These are phyloP conservation scores for Clathrospora elynae DNA, from an alignment of 2,329 filamentous ascomycete species.

Conservation along the genomic window DNA sequence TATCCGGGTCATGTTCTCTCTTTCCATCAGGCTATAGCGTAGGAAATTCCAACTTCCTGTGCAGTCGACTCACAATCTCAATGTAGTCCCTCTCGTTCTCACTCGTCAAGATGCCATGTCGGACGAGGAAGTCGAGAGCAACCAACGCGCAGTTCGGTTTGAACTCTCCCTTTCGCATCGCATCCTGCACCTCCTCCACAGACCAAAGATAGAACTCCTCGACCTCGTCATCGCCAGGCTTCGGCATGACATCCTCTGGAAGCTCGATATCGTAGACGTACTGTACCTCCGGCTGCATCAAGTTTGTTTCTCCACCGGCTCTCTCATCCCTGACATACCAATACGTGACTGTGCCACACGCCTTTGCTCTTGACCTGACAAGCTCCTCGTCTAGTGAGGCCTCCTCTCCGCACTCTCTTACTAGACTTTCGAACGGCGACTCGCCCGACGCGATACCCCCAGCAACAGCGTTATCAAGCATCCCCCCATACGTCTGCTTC, in stretches of 20 bases:
- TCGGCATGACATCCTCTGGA: constrained; percentile 67
- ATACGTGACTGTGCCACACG: constrained; percentile 78
- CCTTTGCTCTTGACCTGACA: constrained; percentile 64
- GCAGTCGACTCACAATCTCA: constrained; percentile 75
- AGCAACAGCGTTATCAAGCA: constrained; percentile 94
- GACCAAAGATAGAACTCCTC: constrained; percentile 79
- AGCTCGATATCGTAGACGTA: constrained; percentile 91
- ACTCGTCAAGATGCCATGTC: constrained; percentile 77
- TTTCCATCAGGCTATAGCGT: constrained; percentile 38
- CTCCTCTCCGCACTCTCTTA: constrained; percentile 88
- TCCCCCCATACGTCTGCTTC: constrained; percentile 88
- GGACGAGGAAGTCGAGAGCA: constrained; percentile 85
- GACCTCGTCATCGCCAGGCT: constrained; percentile 86
- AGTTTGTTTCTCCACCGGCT: constrained; percentile 77
- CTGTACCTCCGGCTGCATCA: constrained; percentile 89
- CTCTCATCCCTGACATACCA: constrained; percentile 76
- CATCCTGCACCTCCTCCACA: constrained; percentile 74
- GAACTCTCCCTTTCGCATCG: constrained; percentile 74
- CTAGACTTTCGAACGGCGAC: constrained; percentile 76
- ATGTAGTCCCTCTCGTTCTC: constrained; percentile 80
- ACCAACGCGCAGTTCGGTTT: constrained; percentile 92
- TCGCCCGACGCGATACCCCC: constrained; percentile 83
- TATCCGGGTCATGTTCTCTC: constrained; percentile 10
- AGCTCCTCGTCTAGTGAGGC: constrained; percentile 75
- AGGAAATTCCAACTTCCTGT: constrained; percentile 79